These are phyloP conservation scores for Phytopythium vexans DNA, from an alignment of 352 stramenopile species.

Conservation along the genomic window DNA sequence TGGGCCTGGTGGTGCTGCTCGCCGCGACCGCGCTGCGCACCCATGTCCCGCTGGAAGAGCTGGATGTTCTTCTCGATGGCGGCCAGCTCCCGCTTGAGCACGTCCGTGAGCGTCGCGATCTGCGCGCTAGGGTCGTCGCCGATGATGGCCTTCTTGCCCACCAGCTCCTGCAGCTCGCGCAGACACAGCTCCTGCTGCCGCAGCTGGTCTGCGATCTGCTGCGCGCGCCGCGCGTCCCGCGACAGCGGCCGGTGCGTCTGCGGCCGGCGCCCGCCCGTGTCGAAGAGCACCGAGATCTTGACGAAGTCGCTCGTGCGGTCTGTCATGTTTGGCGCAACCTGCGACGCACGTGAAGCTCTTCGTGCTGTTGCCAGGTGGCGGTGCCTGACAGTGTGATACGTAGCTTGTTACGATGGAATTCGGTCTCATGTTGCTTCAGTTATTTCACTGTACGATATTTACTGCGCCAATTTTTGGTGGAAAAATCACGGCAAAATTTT, in stretches of 20 bases:
- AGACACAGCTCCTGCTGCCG: constrained; percentile 80
- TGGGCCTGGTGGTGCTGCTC: constrained; percentile 78
- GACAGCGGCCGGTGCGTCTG: constrained; percentile 64
- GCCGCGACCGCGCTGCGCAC: constrained; percentile 41
- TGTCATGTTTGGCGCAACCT: constrained; percentile 12
- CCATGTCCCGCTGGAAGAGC: constrained; percentile 15
- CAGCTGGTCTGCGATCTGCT: constrained; percentile 81
- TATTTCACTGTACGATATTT: too few species aligned
- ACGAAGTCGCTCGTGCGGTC: constrained; percentile 85
- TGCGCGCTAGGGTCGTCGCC: constrained; percentile 71
- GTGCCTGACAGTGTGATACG: too few species aligned
- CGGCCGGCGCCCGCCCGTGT: constrained; percentile 43
- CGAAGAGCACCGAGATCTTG: constrained; percentile 81
- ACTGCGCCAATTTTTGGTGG: too few species aligned
- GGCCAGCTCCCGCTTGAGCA: constrained; percentile 74
- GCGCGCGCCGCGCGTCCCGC: constrained; percentile 57
- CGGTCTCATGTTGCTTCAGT: too few species aligned
- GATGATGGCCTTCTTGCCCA: constrained; percentile 72
- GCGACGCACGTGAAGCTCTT: too few species aligned
- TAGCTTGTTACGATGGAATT: too few species aligned
- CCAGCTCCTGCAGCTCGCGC: constrained; percentile 68
- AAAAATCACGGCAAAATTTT: too few species aligned
- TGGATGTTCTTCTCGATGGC: constrained; percentile 28
- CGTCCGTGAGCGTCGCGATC: constrained; percentile 74
- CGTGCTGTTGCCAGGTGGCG: too few species aligned